Base-by-base conservation (phyloP, 768 basidiomycete species). In the Suillus occidentalis region DNA sequence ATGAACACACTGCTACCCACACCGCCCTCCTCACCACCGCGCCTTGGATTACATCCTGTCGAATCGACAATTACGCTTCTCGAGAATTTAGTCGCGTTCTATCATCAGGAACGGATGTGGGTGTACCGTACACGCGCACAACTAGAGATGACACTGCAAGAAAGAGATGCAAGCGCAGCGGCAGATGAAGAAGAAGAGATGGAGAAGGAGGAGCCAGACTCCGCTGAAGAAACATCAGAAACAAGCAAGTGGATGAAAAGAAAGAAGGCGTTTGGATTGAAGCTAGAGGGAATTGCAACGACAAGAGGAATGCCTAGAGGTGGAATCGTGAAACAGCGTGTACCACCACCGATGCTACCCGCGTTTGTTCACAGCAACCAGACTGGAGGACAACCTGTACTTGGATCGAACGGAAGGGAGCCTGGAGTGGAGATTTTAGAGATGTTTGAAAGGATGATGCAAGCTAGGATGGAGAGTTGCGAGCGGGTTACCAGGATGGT, bases 401-500 rank as follows among this genome's bases (percentile, higher is more conserved):
- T 74, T n/a, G 76, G 75, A 22, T 69, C 73, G 16, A 71, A 73
- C 13, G 71, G 68, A n/a, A 70, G 71, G 42, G 81, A 82, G 65
- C 75, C 80, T 42, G 77, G 78, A 52, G 82, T 86, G 34, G 84
- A 81, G 62, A 82, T 92, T 61, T 77, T 92, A 65, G 83, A 86
- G 69, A 83, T 87, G 80, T 90, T 89, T 71, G 88, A 88, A 64
- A 83, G 85, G 65, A 87, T 92, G 79, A 85, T 91, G 80, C 87
- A 90, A 70, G 81, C 86, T 3, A 83, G 90, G 62, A 86, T 92
- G 83, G 90, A 91, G 75, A 90, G 88, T 71, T 92, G 90, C 73
- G 83, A 88, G 67, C 81, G 89, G 40, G 80, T 89, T 61, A 85
- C 85, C 67, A 82, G 82, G 56, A 79, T 91, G 66, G 83, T 90